phyloP scores from a whole-genome alignment of 2,329 filamentous ascomycete genomes.

The Xylaria sp. region DNA sequence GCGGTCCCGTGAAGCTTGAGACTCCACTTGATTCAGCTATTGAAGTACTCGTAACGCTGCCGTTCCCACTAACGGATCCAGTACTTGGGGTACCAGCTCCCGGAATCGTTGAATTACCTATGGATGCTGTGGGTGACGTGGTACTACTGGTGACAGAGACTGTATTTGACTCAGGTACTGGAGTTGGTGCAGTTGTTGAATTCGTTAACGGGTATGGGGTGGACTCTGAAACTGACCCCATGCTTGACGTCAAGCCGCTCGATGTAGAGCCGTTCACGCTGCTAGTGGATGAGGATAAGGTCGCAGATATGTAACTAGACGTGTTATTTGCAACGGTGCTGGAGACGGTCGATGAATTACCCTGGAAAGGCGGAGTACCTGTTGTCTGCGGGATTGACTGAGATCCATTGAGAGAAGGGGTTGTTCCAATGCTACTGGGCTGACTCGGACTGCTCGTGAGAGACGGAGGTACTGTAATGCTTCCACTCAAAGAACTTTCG shows the following conservation, averaged over 20 bases:
- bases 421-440: background rate
- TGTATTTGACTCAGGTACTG: background rate
- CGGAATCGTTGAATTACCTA: conserved; percentile 1
- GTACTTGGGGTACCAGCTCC: background rate
- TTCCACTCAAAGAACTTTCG: background rate
- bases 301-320: background rate
- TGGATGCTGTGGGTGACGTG: background rate
- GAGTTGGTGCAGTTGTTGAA: conserved; percentile 1
- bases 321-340: background rate
- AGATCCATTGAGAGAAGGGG: background rate
- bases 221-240: background rate
- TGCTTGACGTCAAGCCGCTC: background rate
- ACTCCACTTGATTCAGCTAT: background rate
- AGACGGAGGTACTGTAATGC: background rate
- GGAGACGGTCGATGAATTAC: background rate
- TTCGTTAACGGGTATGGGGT: conserved; percentile 1
- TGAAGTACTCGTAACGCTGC: background rate
- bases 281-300: background rate
- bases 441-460: conserved; percentile 1
- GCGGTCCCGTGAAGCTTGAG: background rate
- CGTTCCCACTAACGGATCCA: background rate
- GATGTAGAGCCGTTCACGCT: background rate
- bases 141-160: background rate
- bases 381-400: background rate
- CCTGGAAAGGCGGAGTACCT: background rate